Evolutionary conservation across 2,329 filamentous ascomycete species (phyloP), one percentile per base, ranked within the genome.

Genomic region (Talaromyces piceae): DNA sequence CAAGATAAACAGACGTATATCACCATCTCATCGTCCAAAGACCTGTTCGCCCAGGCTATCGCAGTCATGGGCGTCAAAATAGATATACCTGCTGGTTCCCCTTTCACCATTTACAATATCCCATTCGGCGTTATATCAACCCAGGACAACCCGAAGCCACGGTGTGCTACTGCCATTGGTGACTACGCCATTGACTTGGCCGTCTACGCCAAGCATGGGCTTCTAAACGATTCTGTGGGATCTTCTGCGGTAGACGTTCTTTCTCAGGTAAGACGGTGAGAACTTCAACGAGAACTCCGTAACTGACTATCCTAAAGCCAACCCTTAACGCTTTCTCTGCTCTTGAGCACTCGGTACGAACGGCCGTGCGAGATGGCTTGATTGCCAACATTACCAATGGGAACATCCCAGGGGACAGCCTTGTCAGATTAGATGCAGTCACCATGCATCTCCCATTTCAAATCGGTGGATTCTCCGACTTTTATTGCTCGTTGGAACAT

Each of bases 381-480:
- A 6, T 62, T 64, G 55, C 45, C 31, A 18, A 41, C 5, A 33
- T 51, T 11, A 37, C 56, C 59, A 48, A 47, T 44, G 26, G 45
- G 53, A 8, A 52, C 8, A 41, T 63, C 5, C 58, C 61, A 2
- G 12, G 51, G 20, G 41, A 46, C 11, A 53, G 57, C 41, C 55
- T 55, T n/a, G 58, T 61, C 8, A 47, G 62, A 7, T 50, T 81
- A 13, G 55, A 64, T 33, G 61, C 69, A 27, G 73, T 76, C 16
- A 64, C 64, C 3, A 63, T 81, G 56, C 76, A 83, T 58, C 59
- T 84, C 0, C 82, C 82, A 0, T 64, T 85, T 31, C 62, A 68
- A 3, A 74, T 81, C 16, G 71, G 72, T 4, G 80, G 78, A 30
- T 84, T 82, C 58, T 77, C 72, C 41, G 81, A 83, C 61, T 82